Base-by-base conservation (phyloP, 768 basidiomycete genomes). In the Amanita molliuscula region DNA sequence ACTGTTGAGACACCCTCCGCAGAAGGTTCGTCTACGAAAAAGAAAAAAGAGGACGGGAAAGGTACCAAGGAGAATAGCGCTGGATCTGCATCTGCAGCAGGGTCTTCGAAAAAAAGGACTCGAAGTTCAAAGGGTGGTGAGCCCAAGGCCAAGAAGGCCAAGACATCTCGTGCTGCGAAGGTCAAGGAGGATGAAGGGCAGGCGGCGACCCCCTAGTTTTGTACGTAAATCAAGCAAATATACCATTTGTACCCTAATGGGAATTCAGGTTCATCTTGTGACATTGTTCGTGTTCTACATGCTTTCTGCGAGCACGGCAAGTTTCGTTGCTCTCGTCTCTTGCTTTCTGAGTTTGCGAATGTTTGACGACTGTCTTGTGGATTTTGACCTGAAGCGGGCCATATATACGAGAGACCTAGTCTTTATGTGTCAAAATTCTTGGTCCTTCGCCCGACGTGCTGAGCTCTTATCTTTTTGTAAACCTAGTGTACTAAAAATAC, bases 71-170 rank as follows among this genome's bases (percentile, higher is more conserved):
- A 50, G 49, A 44, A 52, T 2, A n/a, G n/a, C n/a, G 46, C 51
- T 3, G 54, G 8, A 10, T 28, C 33, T 28, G 51, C 48, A 25
- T 50, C 51, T 37, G 58, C 29, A 11, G 53, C 54, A 38, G 59
- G 45, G 31, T 48, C 52, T 21, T 48, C 53, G 6, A 67, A 62
- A 53, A 66, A 64, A 42, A 53, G 64, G 8, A 25, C 60, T 7
- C 56, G 62, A 31, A 53, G 54, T n/a, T 50, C 59, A 11, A 67
- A 65, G 54, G 59, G 52, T 44, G 62, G 62, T 13, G 68, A 68
- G 31, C 50, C 57, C 15, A 64, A 59, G 52, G 11, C 61, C 16
- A 68, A 68, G 58, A 68, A 63, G 53, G 44, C 57, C 18, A 65
- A 62, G 51, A 52, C 47, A 21, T 45, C 58, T 21, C 47, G 50